These are phyloP conservation scores for Colletotrichum australisinense DNA, from an alignment of 2,329 filamentous ascomycete genomes.

Conservation along the genomic window DNA sequence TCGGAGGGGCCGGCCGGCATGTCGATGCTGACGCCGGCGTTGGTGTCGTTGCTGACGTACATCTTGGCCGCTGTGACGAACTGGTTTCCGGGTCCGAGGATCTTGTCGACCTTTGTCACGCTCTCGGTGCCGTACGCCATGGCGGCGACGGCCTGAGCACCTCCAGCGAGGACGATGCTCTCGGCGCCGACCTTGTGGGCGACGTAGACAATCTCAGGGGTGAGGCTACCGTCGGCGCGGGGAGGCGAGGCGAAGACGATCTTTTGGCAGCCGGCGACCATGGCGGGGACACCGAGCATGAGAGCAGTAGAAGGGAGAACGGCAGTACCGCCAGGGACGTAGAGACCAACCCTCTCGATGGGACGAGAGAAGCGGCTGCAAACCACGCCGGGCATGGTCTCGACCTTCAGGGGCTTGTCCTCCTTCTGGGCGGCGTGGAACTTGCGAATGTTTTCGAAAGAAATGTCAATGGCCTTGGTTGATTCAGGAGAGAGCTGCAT, in stretches of 20 bases:
- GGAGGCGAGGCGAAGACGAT: slow-evolving; percentile 95
- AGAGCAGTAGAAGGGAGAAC: slow-evolving; percentile 97
- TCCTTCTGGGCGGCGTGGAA: slow-evolving; percentile 95
- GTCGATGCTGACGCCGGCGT: slow-evolving; percentile 93
- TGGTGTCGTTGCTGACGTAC: slow-evolving; percentile 97
- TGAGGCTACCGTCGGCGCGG: slow-evolving; percentile 87
- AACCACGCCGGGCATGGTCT: slow-evolving; percentile 97
- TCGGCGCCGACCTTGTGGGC: slow-evolving; percentile 97
- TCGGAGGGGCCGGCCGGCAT: slow-evolving; percentile 98
- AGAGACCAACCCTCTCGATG: slow-evolving; percentile 95
- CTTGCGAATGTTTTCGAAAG: slow-evolving; percentile 92
- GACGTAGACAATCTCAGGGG: slow-evolving; percentile 96
- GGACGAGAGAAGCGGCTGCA: slow-evolving; percentile 93
- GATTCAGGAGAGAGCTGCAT: slow-evolving; percentile 87
- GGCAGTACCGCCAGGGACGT: slow-evolving; percentile 95
- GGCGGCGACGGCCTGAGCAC: slow-evolving; percentile 94
- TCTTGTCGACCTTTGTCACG: slow-evolving; percentile 97
- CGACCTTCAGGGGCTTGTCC: slow-evolving; percentile 82
- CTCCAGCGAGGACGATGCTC: slow-evolving; percentile 94
- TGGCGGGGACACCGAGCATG: slow-evolving; percentile 97
- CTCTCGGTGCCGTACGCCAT: slow-evolving; percentile 98
- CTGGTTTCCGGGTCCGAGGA: slow-evolving; percentile 96
- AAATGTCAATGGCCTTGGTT: slow-evolving; percentile 90
- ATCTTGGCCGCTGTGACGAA: slow-evolving; percentile 99
- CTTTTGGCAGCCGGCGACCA: slow-evolving; percentile 96